Conservation (phyloP, 1,284 basidiomycete species). For the Cryptococcus hybrid region DNA sequence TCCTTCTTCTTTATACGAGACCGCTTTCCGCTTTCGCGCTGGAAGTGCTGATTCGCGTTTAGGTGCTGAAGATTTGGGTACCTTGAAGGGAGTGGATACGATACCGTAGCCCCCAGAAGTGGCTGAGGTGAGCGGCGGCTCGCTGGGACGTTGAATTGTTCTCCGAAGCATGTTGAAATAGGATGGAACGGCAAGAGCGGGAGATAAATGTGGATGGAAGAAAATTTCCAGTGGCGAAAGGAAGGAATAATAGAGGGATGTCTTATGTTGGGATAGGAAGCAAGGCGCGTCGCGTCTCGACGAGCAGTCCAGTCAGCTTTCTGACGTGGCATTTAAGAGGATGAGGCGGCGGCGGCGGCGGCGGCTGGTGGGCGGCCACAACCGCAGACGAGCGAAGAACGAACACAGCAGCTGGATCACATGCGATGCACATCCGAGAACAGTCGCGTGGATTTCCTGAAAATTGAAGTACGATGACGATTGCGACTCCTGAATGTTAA, state of each 20-base stretch:
- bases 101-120: slow-evolving; percentile 45
- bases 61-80: slow-evolving; percentile 57
- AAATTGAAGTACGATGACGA: not conserved
- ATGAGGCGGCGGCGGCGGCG: too few relatives aligned
- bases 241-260: not conserved
- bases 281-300: slow-evolving; percentile 1
- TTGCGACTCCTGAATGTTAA: too few relatives aligned
- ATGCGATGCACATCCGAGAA: not conserved
- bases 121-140: slow-evolving; percentile 35
- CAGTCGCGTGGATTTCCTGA: not conserved
- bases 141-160: slow-evolving; percentile 26
- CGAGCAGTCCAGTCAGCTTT: not conserved
- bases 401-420: not conserved
- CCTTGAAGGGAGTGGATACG: slow-evolving; percentile 68
- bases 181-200: not conserved
- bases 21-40: slow-evolving; percentile 73
- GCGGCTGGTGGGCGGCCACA: too few relatives aligned
- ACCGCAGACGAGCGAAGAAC: too few relatives aligned
- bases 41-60: slow-evolving; percentile 61
- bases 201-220: not conserved
- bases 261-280: not conserved
- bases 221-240: not conserved
- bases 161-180: slow-evolving; percentile 29
- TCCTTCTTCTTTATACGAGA: slow-evolving; percentile 67
- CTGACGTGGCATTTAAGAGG: not conserved